Base-by-base conservation (phyloP, 2,329 filamentous ascomycete species). In the Cladosporium velox region DNA sequence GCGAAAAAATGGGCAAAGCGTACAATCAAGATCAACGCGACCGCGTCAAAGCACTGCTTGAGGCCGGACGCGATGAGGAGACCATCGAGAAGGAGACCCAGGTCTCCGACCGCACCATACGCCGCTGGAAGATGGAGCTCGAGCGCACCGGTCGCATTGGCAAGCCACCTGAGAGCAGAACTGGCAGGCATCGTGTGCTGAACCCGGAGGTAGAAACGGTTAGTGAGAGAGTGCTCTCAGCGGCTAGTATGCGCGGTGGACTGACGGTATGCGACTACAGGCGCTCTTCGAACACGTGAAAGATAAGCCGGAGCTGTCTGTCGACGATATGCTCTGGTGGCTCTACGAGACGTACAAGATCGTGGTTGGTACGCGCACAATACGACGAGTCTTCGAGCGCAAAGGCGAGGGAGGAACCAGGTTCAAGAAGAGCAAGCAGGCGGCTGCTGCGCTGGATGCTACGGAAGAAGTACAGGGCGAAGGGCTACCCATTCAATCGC, bases 241-340 rank as follows among this genome's bases (percentile, higher is more conserved):
- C 11, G 10, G 5, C 12, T 7, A 26, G 34, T 58, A 38, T 35
- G 34, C 14, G 58, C 24, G 6, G 24, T 28, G 28, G 21, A 35
- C 18, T 63, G 49, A 63, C 21, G 34, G 21, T 14, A 10, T 10
- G 47, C 49, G 34, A 32, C 6, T 15, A 8, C 63, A 74, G 71
- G 73, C 73, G 52, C 72, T 78, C 21, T 75, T 76, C 69, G 73
- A 76, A 58, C 72, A 77, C 71, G 73, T 76, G 28, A 73, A 73
- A 41, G 69, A 72, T 49, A 75, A 77, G 58, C 75, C 74, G 59
- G 74, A 76, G 38, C 70, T 76, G 70, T 74, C 74, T 12, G 75
- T 77, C 57, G 76, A 78, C 60, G 76, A 78, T 65, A 78, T 78
- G 75, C 70, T 77, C 12, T 78, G 76, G 76, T 78, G 76, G 75